These are phyloP conservation scores for Ceratocystis alfenasii DNA, from an alignment of 2,329 filamentous ascomycete genomes.

Conservation along the genomic window DNA sequence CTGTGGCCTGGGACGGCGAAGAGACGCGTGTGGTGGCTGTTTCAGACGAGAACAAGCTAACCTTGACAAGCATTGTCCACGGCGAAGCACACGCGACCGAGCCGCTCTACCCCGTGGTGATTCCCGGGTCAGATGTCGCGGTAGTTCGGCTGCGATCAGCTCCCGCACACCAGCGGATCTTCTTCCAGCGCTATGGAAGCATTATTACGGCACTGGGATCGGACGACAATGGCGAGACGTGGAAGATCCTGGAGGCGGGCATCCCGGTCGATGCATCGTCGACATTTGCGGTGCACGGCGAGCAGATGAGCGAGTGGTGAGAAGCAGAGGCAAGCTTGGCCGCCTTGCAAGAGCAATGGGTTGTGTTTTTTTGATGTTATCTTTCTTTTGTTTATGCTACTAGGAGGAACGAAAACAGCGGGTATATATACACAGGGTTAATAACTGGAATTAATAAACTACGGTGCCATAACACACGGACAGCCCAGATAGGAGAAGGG, in stretches of 20 bases:
- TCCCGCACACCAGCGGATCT: conserved; percentile 20
- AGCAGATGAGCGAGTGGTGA: conserved; percentile 22
- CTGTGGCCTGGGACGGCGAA: conserved; percentile 20
- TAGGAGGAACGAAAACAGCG: not conserved
- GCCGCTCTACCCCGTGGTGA: conserved; percentile 21
- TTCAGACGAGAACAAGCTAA: conserved; percentile 21
- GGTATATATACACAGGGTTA: conserved; percentile 4
- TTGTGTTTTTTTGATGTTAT: not conserved
- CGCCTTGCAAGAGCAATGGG: not conserved
- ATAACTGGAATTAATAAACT: conserved; percentile 11
- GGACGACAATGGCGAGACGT: conserved; percentile 21
- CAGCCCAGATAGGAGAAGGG: not conserved
- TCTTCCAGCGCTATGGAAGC: conserved; percentile 22
- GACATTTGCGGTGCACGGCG: conserved; percentile 20
- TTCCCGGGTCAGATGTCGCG: conserved; percentile 20
- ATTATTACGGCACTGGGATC: conserved; percentile 20
- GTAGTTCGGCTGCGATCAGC: conserved; percentile 18
- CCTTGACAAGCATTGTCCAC: conserved; percentile 18
- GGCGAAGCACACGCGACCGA: conserved; percentile 20
- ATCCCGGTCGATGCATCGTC: conserved; percentile 22
- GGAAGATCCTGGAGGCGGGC: conserved; percentile 20
- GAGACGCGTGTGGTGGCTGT: conserved; percentile 21
- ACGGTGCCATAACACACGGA: not conserved
- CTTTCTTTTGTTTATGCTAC: not conserved
- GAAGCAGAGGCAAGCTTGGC: not conserved